Evolutionary conservation across 2,329 filamentous ascomycete genomes (phyloP).

Genomic region (Sordariomycetes sp.): DNA sequence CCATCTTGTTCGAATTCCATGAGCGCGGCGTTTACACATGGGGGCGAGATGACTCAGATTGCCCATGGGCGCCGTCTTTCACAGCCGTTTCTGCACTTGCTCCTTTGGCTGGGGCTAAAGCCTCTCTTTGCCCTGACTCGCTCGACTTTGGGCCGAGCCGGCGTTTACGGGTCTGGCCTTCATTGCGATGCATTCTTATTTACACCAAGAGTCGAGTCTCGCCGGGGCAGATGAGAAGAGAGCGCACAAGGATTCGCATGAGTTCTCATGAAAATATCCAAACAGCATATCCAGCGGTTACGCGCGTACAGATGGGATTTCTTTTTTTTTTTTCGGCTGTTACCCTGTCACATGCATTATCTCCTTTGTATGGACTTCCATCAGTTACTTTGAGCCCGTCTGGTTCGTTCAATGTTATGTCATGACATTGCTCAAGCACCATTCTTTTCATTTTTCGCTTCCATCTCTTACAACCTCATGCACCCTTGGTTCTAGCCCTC

Average conservation of each 20-base stretch:
- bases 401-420: neutral
- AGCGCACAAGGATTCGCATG: neutral
- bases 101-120: neutral
- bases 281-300: neutral
- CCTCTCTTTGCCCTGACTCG: neutral
- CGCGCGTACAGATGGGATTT: neutral
- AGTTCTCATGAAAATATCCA: neutral
- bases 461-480: neutral
- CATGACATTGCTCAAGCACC: no score
- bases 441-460: no score
- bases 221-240: conserved; percentile 2
- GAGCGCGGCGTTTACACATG: conserved; percentile 5
- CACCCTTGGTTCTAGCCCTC: neutral
- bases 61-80: conserved; percentile 2
- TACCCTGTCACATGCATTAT: neutral
- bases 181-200: neutral
- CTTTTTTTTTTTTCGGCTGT: neutral
- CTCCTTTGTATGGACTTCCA: neutral
- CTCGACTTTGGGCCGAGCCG: neutral
- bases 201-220: neutral
- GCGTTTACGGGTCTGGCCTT: neutral
- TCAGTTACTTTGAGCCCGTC: neutral
- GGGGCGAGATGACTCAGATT: conserved; percentile 5
- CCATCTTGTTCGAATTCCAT: neutral
- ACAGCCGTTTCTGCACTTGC: neutral